Base-by-base conservation (phyloP, 2,329 filamentous ascomycete species). In the Diaporthe citri region DNA sequence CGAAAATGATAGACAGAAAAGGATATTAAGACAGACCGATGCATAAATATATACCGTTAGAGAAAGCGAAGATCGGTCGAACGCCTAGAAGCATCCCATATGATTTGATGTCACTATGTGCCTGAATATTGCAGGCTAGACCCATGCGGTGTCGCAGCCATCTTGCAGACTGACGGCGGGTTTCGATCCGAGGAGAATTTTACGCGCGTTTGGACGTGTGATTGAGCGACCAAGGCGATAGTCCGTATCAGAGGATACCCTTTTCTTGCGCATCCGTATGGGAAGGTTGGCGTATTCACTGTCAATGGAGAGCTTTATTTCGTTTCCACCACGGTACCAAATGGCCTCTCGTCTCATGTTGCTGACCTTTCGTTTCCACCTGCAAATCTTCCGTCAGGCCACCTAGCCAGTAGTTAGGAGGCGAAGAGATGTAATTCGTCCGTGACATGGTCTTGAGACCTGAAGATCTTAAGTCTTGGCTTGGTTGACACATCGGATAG, bases 391-490 rank as follows among this genome's bases (percentile, higher is more conserved):
- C 62, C 34, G 31, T 67, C 60, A 67, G 43, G 46, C 62, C 62
- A 67, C 28, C 31, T 52, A n/a, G 31, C 22, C 62, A 20, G 34
- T 52, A 22, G 46, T 6, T 25, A 5, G 46, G 34, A 25, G 64
- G 31, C 34, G 25, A 67, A 39, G 31, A 52, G 31, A 28, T 41
- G 46, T 41, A 41, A 67, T 52, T 52, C 43, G 64, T 39, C 46
- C 46, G 46, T 67, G 64, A 20, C 46, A 67, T 51, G 46, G 46
- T 34, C 64, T 36, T 39, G 64, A 52, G 64, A 52, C 64, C n/a
- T 39, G 64, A 28, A 52, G 64, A 67, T 67, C 64, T 52, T 7
- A 39, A 28, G 64, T 52, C 64, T 67, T 52, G 64, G 64, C 64
- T 2, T 41, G 34, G 46, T 67, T 67, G 64, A 67, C 64, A 67